phyloP scores from a whole-genome alignment of 2,329 filamentous ascomycete genomes.

The Aureobasidium leucospermi region DNA sequence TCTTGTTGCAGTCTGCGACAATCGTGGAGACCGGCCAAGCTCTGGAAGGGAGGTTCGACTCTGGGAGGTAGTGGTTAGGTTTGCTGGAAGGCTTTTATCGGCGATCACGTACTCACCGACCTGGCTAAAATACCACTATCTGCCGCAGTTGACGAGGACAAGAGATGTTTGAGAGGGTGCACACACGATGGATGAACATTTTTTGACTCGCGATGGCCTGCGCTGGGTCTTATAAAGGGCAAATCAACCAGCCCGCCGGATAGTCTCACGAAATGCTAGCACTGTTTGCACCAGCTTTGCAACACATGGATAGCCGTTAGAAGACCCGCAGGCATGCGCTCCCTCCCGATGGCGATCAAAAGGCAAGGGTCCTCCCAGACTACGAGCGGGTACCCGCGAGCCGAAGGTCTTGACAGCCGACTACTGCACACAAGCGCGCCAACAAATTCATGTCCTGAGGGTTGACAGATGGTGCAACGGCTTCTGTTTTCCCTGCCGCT shows the following conservation, averaged over 20 bases:
- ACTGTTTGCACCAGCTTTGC: conserved; percentile 15
- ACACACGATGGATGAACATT: conserved; percentile 6
- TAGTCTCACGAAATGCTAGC: conserved; percentile 14
- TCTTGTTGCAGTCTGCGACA: conserved; percentile 7
- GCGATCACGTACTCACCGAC: conserved; percentile 2
- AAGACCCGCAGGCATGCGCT: conserved; percentile 14
- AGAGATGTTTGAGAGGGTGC: not conserved
- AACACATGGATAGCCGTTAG: conserved; percentile 14
- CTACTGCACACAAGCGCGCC: conserved; percentile 14
- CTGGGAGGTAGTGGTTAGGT: not conserved
- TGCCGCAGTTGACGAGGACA: conserved; percentile 1
- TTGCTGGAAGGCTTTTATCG: not conserved
- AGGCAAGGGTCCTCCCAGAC: conserved; percentile 13
- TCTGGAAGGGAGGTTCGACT: not conserved
- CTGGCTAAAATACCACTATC: conserved; percentile 5
- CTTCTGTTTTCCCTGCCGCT: not conserved
- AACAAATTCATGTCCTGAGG: conserved; percentile 8
- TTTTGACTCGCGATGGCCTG: conserved; percentile 8
- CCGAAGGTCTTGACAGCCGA: conserved; percentile 13
- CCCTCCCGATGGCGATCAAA: conserved; percentile 12
- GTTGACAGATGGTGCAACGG: conserved; percentile 13
- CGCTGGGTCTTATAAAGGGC: conserved; percentile 11
- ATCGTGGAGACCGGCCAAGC: not conserved
- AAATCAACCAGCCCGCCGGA: conserved; percentile 7
- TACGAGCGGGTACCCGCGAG: conserved; percentile 13